Conservation (phyloP, 331 rosid genomes). For the Rosa hybrid region DNA sequence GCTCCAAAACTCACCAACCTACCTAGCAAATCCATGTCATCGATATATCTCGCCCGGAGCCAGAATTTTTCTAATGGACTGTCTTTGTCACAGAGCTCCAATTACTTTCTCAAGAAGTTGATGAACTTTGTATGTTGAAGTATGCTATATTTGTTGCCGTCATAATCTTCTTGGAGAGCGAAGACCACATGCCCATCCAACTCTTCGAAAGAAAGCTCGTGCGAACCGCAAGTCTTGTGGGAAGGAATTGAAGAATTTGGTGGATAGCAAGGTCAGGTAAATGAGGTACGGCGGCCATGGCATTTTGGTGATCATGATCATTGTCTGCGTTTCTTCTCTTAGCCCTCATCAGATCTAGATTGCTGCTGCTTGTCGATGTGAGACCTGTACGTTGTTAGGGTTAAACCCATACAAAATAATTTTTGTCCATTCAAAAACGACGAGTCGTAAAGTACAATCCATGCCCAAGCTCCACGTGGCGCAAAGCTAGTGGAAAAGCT, state of each 20-base stretch:
- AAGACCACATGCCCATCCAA: not conserved
- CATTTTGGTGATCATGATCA: not conserved
- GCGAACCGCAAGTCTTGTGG: not conserved
- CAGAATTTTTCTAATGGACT: not conserved
- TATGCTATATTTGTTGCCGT: not conserved
- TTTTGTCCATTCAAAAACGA: not conserved
- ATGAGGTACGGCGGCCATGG: not conserved
- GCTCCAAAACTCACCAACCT: not conserved
- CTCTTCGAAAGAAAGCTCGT: not conserved
- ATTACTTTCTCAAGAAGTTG: not conserved
- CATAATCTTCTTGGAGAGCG: not conserved
- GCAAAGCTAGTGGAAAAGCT: no score
- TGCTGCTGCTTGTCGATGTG: no score
- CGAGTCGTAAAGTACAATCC: not conserved
- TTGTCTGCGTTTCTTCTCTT: not conserved
- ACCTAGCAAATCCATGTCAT: not conserved
- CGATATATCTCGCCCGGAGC: not conserved
- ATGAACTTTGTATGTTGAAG: not conserved
- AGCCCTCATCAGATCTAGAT: not conserved
- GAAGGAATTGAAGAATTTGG: not conserved
- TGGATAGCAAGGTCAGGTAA: not conserved
- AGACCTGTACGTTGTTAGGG: no score
- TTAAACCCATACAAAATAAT: no score
- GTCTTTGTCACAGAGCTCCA: not conserved
- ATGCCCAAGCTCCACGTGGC: not conserved